Percentiles rank a stretch among this genome's conserved stretches.
Evolutionary conservation across 331 rosid species (phyloP).

Genomic region (Acacia concinna): DNA sequence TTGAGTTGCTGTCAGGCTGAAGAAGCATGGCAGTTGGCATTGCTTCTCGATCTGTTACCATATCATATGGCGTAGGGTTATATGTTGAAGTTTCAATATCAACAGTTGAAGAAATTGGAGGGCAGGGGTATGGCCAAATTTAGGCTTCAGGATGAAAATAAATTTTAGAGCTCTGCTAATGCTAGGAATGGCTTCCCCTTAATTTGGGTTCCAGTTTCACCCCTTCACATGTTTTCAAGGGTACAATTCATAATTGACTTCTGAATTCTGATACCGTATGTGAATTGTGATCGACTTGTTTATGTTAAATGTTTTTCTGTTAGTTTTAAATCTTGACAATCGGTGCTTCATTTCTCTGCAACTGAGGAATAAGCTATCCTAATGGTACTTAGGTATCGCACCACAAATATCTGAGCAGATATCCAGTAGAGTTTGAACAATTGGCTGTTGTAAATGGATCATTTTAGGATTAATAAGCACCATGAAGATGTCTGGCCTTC

Average conservation of each 20-base stretch:
- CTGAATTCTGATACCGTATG: neutral
- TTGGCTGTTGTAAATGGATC: neutral
- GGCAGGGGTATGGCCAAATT: neutral
- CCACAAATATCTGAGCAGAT: neutral
- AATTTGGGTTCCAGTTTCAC: neutral
- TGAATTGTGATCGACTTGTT: neutral
- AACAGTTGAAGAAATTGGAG: neutral
- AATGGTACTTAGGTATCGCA: neutral
- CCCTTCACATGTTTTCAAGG: neutral
- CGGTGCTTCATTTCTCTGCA: neutral
- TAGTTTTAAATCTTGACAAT: neutral
- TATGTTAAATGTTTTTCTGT: neutral
- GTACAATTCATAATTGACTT: neutral
- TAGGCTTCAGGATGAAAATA: neutral
- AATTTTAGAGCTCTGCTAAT: constrained; percentile 14
- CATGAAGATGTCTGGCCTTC: neutral
- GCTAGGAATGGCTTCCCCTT: neutral
- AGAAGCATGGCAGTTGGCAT: neutral
- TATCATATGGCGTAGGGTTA: neutral
- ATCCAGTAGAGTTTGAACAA: neutral
- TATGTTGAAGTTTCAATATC: neutral
- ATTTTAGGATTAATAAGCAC: neutral
- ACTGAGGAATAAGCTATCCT: neutral
- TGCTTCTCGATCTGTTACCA: neutral
- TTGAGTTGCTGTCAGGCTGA: neutral